These are phyloP conservation scores for Hamamelis virginiana DNA, from an alignment of 164 flowering plant species.

Conservation along the genomic window DNA sequence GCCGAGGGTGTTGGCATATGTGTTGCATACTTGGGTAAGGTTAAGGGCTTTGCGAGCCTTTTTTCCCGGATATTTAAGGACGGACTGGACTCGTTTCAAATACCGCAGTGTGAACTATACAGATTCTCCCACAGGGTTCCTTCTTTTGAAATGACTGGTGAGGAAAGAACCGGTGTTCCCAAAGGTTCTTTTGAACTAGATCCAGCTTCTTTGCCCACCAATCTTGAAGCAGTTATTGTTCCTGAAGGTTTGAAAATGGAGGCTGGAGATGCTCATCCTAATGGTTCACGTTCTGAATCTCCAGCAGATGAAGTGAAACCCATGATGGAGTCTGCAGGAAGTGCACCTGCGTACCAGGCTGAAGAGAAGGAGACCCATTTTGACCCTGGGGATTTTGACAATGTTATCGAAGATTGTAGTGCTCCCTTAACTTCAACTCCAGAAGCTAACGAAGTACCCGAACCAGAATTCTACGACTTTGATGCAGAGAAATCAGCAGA, in stretches of 20 bases:
- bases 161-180: constrained; percentile 56
- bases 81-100: constrained; percentile 20
- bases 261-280: not conserved
- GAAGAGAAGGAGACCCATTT: constrained; percentile 4
- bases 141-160: constrained; percentile 40
- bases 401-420: not conserved
- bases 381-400: not conserved
- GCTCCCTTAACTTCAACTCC: constrained; percentile 7
- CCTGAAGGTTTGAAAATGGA: constrained; percentile 15
- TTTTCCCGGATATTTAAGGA: constrained; percentile 32
- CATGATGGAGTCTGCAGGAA: not conserved
- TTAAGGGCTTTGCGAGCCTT: constrained; percentile 57
- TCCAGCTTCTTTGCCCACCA: constrained; percentile 54
- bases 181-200: constrained; percentile 64
- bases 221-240: constrained; percentile 24
- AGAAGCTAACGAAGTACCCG: constrained; percentile 33
- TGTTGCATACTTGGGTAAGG: constrained; percentile 52
- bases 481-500: constrained; percentile 34
- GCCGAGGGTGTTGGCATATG: constrained; percentile 35
- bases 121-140: constrained; percentile 68
- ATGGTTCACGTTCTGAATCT: constrained; percentile 16
- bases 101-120: constrained; percentile 38
- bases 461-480: constrained; percentile 53
- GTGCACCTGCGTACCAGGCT: constrained; percentile 4
- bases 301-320: constrained; percentile 2